These are phyloP conservation scores for Cladosporium sp. DNA, from an alignment of 2,329 filamentous ascomycete genomes.

Conservation along the genomic window DNA sequence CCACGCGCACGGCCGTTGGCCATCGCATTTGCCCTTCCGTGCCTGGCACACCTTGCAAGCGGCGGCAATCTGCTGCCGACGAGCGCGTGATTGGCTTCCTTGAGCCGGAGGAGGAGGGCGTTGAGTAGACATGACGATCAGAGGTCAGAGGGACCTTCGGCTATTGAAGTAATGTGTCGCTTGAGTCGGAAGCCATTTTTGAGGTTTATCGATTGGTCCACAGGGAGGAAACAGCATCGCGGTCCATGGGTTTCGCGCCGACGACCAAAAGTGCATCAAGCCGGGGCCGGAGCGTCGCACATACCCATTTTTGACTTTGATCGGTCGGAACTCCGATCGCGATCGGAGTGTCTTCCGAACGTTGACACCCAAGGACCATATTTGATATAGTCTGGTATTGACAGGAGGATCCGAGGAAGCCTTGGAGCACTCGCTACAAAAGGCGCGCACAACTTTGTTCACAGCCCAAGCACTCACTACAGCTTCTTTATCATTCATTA, in stretches of 20 bases:
- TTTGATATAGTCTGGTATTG: no score
- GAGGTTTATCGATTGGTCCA: background rate
- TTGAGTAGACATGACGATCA: background rate
- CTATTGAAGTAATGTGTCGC: background rate
- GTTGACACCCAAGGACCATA: no score
- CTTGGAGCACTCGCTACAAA: no score
- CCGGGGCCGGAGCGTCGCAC: no score
- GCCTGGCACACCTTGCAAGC: constrained; percentile 1
- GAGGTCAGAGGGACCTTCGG: background rate
- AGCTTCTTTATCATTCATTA: no score
- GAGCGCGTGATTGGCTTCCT: background rate
- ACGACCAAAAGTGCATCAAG: background rate
- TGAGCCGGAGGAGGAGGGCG: background rate
- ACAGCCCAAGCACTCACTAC: no score
- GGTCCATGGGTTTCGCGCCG: background rate
- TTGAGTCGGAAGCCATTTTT: background rate
- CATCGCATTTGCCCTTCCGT: constrained; percentile 19
- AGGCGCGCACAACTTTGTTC: no score
- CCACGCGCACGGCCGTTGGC: constrained; percentile 19
- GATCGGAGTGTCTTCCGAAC: no score
- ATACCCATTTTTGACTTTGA: no score
- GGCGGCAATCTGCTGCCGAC: background rate
- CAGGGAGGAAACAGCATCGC: background rate
- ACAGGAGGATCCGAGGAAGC: no score
- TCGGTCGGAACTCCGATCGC: background rate